Conservation (phyloP, 78 protist genomes). For the Acrasis kona region DNA sequence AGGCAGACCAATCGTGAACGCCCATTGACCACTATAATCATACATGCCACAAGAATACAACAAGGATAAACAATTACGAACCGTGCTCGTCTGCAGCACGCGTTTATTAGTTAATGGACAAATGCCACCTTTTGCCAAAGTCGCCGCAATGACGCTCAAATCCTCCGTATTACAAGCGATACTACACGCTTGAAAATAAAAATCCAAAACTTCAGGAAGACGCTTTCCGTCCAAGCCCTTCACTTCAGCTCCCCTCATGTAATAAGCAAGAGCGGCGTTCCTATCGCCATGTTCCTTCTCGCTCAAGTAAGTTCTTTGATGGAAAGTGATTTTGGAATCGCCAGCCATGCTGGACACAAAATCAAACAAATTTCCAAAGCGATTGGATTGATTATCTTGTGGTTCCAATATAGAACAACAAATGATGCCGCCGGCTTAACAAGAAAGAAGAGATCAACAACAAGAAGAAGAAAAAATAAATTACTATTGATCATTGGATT, state of each 20-base stretch:
- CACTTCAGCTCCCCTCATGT: conserved; percentile 9
- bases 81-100: background rate
- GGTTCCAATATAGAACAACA: conserved; percentile 3
- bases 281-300: conserved; percentile 38
- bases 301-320: conserved; percentile 14
- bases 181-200: conserved; percentile 39
- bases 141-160: conserved; percentile 41
- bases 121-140: conserved; percentile 49
- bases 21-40: conserved; percentile 44
- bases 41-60: conserved; percentile 53
- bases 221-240: background rate
- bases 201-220: conserved; percentile 15
- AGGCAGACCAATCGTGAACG: conserved; percentile 39
- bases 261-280: conserved; percentile 37
- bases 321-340: conserved; percentile 4
- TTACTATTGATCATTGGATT: conserved; percentile 52
- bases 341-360: conserved; percentile 12
- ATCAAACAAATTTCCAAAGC: background rate
- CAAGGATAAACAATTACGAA: background rate
- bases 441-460: no score
- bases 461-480: no score
- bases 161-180: background rate
- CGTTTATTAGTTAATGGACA: conserved; percentile 34
- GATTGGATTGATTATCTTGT: background rate
- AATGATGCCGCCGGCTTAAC: conserved; percentile 53